Conservation (phyloP, 306 rosid species). For the Astragalus glycyphyllos region DNA sequence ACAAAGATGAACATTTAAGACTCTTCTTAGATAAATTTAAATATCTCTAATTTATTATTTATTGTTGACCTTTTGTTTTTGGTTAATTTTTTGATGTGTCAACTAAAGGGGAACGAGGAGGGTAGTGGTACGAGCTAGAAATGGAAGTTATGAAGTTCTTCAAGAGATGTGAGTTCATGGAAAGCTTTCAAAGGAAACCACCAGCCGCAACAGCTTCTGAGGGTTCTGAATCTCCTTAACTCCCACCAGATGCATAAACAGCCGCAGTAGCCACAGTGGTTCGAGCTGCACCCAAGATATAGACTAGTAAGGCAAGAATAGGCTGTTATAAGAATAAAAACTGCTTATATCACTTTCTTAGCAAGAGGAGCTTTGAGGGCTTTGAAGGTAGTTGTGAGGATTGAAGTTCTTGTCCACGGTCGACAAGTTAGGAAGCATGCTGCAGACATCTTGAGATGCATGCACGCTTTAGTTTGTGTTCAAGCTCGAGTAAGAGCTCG, state of each 20-base stretch:
- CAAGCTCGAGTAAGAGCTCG: conserved; percentile 91
- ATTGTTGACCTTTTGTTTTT: no score
- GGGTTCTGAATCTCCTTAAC: conserved; percentile 76
- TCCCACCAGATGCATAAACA: conserved; percentile 55
- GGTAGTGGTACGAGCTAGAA: no score
- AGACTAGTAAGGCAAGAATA: conserved; percentile 80
- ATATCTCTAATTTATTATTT: no score
- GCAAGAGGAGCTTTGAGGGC: conserved; percentile 93
- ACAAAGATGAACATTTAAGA: no score
- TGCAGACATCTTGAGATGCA: conserved; percentile 88
- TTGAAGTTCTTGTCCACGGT: conserved; percentile 90
- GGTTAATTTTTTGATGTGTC: no score
- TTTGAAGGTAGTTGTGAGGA: conserved; percentile 91
- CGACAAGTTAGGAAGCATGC: conserved; percentile 90
- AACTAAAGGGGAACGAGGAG: no score
- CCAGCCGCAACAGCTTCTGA: conserved; percentile 76
- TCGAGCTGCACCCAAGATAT: conserved; percentile 91
- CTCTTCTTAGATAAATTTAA: no score
- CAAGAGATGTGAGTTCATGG: no score
- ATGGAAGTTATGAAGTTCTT: no score
- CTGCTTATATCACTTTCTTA: conserved; percentile 90
- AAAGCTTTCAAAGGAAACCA: conserved; percentile 69
- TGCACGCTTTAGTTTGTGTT: conserved; percentile 95
- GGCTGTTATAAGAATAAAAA: conserved; percentile 94
- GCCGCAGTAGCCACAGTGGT: no score